Conservation (phyloP, 345 rosid species). For the Cardamine chenopodiifolia region DNA sequence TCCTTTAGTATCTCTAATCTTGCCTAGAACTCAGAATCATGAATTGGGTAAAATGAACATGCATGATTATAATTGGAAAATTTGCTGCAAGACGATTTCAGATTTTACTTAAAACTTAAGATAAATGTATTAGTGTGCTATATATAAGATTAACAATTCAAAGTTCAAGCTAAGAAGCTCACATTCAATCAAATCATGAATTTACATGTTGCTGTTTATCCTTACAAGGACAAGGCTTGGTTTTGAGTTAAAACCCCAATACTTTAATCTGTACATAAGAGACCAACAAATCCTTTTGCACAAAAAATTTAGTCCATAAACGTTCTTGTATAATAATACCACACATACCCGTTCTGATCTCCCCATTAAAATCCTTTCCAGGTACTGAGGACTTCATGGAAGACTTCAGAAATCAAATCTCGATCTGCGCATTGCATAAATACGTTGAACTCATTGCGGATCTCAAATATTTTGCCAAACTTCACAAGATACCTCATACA, state of each 20-base stretch:
- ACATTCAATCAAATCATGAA: constrained; percentile 43
- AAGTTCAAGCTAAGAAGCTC: constrained; percentile 18
- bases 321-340: constrained; percentile 43
- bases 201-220: constrained; percentile 39
- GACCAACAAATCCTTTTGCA: constrained; percentile 50
- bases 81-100: neutral
- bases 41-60: neutral
- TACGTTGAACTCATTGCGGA: constrained; percentile 69
- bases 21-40: neutral
- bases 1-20: constrained; percentile 5
- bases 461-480: constrained; percentile 90
- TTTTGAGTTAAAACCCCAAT: constrained; percentile 43
- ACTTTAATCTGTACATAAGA: constrained; percentile 47
- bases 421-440: constrained; percentile 81
- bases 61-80: neutral
- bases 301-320: constrained; percentile 50
- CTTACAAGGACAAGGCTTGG: constrained; percentile 36
- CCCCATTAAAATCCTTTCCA: constrained; percentile 84
- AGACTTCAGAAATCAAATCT: constrained; percentile 79
- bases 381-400: constrained; percentile 75
- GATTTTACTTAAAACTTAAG: neutral
- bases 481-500: constrained; percentile 90
- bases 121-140: neutral
- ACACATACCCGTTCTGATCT: constrained; percentile 6
- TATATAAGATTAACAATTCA: neutral